Evolutionary conservation across 2,329 filamentous ascomycete species (phyloP), one percentile per base, ranked within the genome.

Genomic region (Colletotrichum nymphaeae): DNA sequence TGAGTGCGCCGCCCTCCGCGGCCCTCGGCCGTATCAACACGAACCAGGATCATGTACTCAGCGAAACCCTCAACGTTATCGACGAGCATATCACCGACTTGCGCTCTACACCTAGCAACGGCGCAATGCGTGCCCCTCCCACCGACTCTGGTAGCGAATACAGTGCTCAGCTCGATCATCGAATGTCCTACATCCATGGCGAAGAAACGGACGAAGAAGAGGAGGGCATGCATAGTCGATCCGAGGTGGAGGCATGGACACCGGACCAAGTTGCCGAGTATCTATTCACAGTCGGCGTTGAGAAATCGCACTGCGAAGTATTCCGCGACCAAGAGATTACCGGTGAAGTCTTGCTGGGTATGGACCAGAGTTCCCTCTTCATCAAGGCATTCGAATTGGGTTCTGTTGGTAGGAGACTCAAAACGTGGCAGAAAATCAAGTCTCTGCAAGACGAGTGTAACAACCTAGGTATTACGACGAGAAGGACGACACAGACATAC

Each of bases 381-480:
- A 93, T 98, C 86, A 98, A 98, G 80, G 95, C 97, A 59, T 97
- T 98, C 78, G 94, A 98, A 77, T 88, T 98, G 76, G 96, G 96
- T 22, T 94, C 95, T 3, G 95, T 98, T 77, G 96, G 96, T 9
- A 90, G 94, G 70, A 90, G 96, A 74, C 84, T 98, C 74, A 97
- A 97, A 82, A 98, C 95, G 2, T 98, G 96, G 96, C 95, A 98
- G 83, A 98, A 97, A 83, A 95, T 98, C 82, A 97, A 97, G 83
- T 87, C 91, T 4, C 88, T 98, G 75, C 96, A 98, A 80, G 94
- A 97, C 78, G 95, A 98, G 81, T 92, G 97, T 55, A 93, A 90
- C 75, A 88, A 89, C 57, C 83, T 82, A 37, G 83, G 81, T 8
- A 70, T 79, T 19, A 75, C 82, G 30, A 86, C 84, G 12, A 85